These are phyloP conservation scores for Phytopythium aichiense DNA, from an alignment of 352 stramenopile genomes.

Conservation along the genomic window DNA sequence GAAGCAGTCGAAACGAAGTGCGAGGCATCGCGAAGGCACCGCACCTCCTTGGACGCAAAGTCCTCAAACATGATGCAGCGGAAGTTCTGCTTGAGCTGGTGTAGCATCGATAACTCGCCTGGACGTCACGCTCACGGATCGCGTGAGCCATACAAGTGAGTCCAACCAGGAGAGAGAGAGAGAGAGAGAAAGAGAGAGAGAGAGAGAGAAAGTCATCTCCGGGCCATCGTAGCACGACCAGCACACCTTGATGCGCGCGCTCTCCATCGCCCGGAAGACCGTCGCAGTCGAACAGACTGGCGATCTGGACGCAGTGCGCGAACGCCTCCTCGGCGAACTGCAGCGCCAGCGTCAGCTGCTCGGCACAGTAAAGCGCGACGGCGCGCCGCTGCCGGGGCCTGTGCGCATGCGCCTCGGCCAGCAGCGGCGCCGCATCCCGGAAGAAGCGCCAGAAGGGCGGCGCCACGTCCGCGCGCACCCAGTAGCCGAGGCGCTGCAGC, in stretches of 20 bases:
- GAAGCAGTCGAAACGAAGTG: not conserved
- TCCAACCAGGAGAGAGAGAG: not conserved
- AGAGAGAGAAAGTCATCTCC: too few species aligned
- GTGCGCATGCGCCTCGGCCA: slow-evolving; percentile 2
- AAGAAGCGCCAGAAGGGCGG: slow-evolving; percentile 69
- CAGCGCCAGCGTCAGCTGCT: slow-evolving; percentile 67
- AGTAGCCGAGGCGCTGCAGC: slow-evolving; percentile 55
- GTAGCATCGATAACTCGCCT: slow-evolving; percentile 27
- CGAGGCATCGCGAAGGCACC: not conserved
- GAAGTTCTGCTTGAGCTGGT: slow-evolving; percentile 44
- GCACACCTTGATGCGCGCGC: too few species aligned
- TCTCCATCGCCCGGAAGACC: not conserved
- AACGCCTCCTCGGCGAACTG: slow-evolving; percentile 73
- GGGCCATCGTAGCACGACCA: too few species aligned
- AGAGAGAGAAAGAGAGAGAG: too few species aligned
- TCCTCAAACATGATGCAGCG: slow-evolving; percentile 58
- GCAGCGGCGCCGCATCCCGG: slow-evolving; percentile 18
- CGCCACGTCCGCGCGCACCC: slow-evolving; percentile 56
- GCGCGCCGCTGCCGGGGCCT: slow-evolving; percentile 14
- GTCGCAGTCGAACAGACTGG: slow-evolving; percentile 48
- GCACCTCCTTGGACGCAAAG: slow-evolving; percentile 17
- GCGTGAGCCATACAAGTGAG: too few species aligned
- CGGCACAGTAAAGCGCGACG: slow-evolving; percentile 43
- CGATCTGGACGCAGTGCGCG: slow-evolving; percentile 58
- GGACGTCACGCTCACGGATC: not conserved